Evolutionary conservation across 2,329 filamentous ascomycete genomes (phyloP).

Genomic region (Leptographium galeiforme): DNA sequence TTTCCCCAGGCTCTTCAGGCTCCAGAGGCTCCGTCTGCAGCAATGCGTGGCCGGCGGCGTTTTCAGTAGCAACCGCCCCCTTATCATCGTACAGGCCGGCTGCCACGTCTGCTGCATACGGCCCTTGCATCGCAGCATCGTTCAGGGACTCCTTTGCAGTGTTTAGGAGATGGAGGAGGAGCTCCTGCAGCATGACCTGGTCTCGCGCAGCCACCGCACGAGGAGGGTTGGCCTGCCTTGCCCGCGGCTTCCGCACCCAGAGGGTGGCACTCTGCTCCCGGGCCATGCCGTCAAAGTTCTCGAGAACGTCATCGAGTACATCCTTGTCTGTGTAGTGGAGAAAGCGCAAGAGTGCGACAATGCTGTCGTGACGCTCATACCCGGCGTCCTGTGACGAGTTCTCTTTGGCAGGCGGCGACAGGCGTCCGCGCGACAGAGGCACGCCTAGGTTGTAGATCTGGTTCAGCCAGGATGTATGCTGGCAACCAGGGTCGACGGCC

Average conservation of each 20-base stretch:
- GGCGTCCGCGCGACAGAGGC: conserved; percentile 9
- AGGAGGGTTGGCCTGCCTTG: conserved; percentile 6
- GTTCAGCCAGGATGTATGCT: conserved; percentile 14
- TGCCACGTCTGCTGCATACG: not conserved
- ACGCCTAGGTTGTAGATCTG: conserved; percentile 15
- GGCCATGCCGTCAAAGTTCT: conserved; percentile 13
- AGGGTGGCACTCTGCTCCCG: conserved; percentile 7
- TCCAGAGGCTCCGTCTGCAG: not conserved
- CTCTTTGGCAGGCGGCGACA: conserved; percentile 11
- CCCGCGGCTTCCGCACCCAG: conserved; percentile 14
- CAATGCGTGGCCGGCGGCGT: not conserved
- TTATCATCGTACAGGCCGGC: not conserved
- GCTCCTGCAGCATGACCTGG: conserved; percentile 13
- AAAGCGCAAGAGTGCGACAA: conserved; percentile 12
- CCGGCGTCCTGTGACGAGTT: conserved; percentile 9
- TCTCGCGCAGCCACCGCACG: conserved; percentile 9
- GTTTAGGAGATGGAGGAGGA: conserved; percentile 13
- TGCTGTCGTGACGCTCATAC: conserved; percentile 11
- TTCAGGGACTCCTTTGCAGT: not conserved
- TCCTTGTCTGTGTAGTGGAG: conserved; percentile 12
- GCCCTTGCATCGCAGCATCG: not conserved
- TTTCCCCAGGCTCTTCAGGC: too few relatives aligned
- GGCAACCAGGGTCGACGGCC: conserved; percentile 6
- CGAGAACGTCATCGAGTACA: conserved; percentile 8
- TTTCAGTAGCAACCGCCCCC: not conserved